A percentile compares a stretch with the other conserved stretches of the same genome.
phyloP scores from a whole-genome alignment of 148 eudicot genomes.

The Vaccinium darrowii region DNA sequence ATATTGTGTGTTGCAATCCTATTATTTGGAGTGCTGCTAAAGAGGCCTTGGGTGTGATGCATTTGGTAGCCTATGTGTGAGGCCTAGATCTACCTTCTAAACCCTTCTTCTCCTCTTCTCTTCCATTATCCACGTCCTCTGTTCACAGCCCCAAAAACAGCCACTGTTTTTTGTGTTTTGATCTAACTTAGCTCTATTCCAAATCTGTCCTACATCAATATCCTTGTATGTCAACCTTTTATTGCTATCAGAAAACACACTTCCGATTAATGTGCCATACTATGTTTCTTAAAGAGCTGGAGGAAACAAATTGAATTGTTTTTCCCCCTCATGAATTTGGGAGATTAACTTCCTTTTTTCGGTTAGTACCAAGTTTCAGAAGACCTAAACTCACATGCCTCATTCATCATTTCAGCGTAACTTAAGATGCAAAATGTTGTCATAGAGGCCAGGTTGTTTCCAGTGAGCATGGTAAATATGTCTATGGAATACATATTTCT shows the following conservation, averaged over 20 bases:
- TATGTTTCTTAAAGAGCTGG: background rate
- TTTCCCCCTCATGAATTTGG: background rate
- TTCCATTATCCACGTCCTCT: no score
- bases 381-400: background rate
- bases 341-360: background rate
- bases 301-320: background rate
- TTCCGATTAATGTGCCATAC: background rate
- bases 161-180: no score
- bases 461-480: conserved; percentile 8
- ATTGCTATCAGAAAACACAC: conserved; percentile 3
- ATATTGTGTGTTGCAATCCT: no score
- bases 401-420: background rate
- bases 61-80: no score
- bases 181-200: no score
- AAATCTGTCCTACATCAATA: background rate
- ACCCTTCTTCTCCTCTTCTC: no score
- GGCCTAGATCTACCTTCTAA: no score
- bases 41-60: no score
- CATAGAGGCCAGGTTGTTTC: background rate
- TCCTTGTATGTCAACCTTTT: background rate
- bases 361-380: background rate
- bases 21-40: no score
- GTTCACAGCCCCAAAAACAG: no score
- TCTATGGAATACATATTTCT: background rate
- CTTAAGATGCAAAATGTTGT: background rate